Percentiles rank a stretch among this genome's conserved stretches.
phyloP scores from a whole-genome alignment of 2,329 filamentous ascomycete genomes.

The Colletotrichum cereale region DNA sequence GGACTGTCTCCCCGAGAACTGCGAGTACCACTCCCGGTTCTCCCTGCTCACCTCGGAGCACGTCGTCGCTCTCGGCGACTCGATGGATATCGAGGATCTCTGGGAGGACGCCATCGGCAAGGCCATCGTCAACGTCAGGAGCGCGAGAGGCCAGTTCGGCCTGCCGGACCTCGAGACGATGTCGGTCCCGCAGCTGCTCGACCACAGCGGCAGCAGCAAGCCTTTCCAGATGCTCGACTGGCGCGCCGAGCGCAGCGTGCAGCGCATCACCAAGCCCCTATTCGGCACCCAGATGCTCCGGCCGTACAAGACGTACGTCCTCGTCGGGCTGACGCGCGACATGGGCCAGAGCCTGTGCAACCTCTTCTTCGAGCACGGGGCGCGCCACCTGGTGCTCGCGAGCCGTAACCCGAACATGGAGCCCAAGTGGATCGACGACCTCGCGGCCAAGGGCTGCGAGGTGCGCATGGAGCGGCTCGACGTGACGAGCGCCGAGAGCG shows the following conservation, averaged over 20 bases:
- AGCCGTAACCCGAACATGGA: conserved; percentile 52
- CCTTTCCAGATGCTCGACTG: conserved; percentile 55
- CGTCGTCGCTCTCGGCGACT: conserved; percentile 22
- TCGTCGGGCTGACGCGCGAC: conserved; percentile 49
- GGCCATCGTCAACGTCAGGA: conserved; percentile 36
- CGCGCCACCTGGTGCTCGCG: conserved; percentile 51
- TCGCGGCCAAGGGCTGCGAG: conserved; percentile 32
- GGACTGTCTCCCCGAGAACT: conserved; percentile 44
- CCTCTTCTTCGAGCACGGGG: conserved; percentile 53
- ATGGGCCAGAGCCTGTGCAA: conserved; percentile 52
- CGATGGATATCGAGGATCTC: conserved; percentile 27
- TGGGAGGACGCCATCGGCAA: conserved; percentile 44
- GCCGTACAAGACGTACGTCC: conserved; percentile 49
- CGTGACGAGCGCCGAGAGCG: conserved; percentile 42
- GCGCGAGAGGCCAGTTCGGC: conserved; percentile 8
- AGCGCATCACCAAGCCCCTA: conserved; percentile 44
- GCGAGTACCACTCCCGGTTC: conserved; percentile 44
- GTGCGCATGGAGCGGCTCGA: conserved; percentile 43
- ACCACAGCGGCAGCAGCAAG: conserved; percentile 4
- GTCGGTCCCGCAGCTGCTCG: conserved; percentile 46
- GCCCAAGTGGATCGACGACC: conserved; percentile 38
- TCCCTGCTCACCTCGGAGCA: conserved; percentile 39
- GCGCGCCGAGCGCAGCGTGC: conserved; percentile 49
- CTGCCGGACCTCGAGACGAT: conserved; percentile 28
- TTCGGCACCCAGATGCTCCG: conserved; percentile 46